phyloP scores from a whole-genome alignment of 2,329 filamentous ascomycete species.

The Fusarium buxicola region DNA sequence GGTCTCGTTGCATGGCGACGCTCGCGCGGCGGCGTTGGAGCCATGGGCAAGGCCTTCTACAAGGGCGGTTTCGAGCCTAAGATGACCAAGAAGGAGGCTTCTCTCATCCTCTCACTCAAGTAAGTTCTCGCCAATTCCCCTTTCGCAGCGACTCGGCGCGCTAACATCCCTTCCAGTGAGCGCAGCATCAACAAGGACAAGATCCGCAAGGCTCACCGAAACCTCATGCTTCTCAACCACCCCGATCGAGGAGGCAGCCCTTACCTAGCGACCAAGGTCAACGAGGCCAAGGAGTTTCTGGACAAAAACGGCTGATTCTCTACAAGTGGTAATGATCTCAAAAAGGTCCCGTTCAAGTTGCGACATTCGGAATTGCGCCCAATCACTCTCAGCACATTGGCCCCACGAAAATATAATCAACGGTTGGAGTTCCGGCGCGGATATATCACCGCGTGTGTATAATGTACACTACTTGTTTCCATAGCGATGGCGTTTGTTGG shows the following conservation, averaged over 20 bases:
- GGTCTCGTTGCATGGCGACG: slow-evolving; percentile 89
- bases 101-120: slow-evolving; percentile 91
- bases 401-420: slow-evolving; percentile 23
- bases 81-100: slow-evolving; percentile 93
- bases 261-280: slow-evolving; percentile 96
- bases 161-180: slow-evolving; percentile 69
- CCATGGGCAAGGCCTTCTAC: slow-evolving; percentile 92
- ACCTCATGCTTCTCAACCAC: slow-evolving; percentile 97
- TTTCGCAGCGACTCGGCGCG: too few species aligned
- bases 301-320: slow-evolving; percentile 70
- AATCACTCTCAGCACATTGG: background rate
- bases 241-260: slow-evolving; percentile 97
- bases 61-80: slow-evolving; percentile 97
- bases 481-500: slow-evolving; percentile 59
- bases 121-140: slow-evolving; percentile 55
- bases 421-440: slow-evolving; percentile 21
- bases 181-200: slow-evolving; percentile 90
- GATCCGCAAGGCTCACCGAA: slow-evolving; percentile 93
- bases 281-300: slow-evolving; percentile 96
- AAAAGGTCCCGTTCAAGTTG: slow-evolving; percentile 16
- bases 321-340: slow-evolving; percentile 1
- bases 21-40: slow-evolving; percentile 80
- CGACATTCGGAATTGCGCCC: slow-evolving; percentile 9
- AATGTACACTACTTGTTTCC: slow-evolving; percentile 56
- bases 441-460: slow-evolving; percentile 40